A percentile compares a stretch with the other conserved stretches of the same genome.
Conservation (phyloP, 2,329 filamentous ascomycete species). For the Pseudonectria buxi region DNA sequence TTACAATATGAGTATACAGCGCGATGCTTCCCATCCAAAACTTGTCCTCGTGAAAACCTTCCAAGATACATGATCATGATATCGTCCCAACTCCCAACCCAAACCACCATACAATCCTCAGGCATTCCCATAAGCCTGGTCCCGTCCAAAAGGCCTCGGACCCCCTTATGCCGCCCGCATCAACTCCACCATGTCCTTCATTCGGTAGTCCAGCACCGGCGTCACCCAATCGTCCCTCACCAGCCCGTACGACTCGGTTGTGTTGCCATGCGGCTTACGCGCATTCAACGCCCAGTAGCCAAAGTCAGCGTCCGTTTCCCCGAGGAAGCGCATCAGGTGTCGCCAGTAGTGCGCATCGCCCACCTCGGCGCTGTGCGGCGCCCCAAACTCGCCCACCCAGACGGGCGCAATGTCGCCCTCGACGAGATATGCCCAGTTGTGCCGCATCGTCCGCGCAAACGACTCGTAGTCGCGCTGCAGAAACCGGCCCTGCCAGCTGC, state of each 20-base stretch:
- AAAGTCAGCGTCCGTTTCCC: constrained; percentile 54
- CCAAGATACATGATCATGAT: no score
- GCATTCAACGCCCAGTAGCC: constrained; percentile 67
- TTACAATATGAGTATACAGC: no score
- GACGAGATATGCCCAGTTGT: constrained; percentile 61
- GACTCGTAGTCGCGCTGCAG: constrained; percentile 53
- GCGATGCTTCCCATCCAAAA: no score
- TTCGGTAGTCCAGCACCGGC: constrained; percentile 53
- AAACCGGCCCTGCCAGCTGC: constrained; percentile 52
- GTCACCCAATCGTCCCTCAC: constrained; percentile 59
- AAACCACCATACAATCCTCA: not conserved
- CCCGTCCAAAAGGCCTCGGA: no score
- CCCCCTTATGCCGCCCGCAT: no score
- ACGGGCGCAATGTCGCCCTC: constrained; percentile 43
- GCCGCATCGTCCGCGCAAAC: constrained; percentile 56
- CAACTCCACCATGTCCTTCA: constrained; percentile 54
- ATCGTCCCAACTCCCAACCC: constrained; percentile 1
- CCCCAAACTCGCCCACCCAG: constrained; percentile 63
- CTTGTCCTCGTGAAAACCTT: no score
- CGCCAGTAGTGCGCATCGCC: constrained; percentile 60
- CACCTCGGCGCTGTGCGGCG: constrained; percentile 43
- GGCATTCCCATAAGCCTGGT: constrained; percentile 4
- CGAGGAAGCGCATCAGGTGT: constrained; percentile 54
- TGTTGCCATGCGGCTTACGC: constrained; percentile 52
- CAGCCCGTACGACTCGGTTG: constrained; percentile 53